Base-by-base conservation (phyloP, 2,329 filamentous ascomycete species). In the Colletotrichum echinochloae region DNA sequence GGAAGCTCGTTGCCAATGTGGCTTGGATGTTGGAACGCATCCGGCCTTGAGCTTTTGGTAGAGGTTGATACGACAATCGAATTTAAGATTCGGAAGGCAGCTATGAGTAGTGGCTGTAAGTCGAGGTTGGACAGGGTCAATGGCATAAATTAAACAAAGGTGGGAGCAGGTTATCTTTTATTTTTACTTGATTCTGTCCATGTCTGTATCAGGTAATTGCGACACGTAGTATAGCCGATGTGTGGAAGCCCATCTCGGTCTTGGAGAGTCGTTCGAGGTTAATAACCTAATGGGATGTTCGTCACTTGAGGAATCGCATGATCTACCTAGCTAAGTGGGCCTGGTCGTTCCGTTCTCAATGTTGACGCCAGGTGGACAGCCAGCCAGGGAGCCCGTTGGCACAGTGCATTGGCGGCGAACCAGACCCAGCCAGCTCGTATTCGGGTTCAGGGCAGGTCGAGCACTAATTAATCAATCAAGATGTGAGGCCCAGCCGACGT, bases 41-140 rank as follows among this genome's bases (percentile, higher is more conserved):
- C 54, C 35, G 9, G 28, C 18, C 35, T 41, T 37, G 65, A 35
- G 41, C 37, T 39, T 66, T 59, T 54, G 66, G 28, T 20, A n/a
- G 41, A 11, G 54, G 41, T 33, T 57, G 63, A 61, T 51, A 70
- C 49, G 49, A 56, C 55, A 35, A 61, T 70, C 48, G 54, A 65
- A 59, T 28, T 48, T 63, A 46, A 56, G 20, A 54, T 35, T 11
- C 9, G 23, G 20, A 57, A 48, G 41, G 33, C 20, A 41, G 62
- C 60, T 57, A 54, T 12, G 51, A 35, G 49, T 23, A 37, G 63
- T 56, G 56, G 49, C 41, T 56, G 5, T 49, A 59, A 65, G 26
- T 52, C 60, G 30, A 39, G 28, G 41, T 28, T 44, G 35, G 44
- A 51, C 60, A 59, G 52, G 12, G 30, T 62, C 23, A 35, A 33